These are phyloP conservation scores for Dictyostelium firmibasis DNA, from an alignment of 78 protist genomes.

Conservation along the genomic window DNA sequence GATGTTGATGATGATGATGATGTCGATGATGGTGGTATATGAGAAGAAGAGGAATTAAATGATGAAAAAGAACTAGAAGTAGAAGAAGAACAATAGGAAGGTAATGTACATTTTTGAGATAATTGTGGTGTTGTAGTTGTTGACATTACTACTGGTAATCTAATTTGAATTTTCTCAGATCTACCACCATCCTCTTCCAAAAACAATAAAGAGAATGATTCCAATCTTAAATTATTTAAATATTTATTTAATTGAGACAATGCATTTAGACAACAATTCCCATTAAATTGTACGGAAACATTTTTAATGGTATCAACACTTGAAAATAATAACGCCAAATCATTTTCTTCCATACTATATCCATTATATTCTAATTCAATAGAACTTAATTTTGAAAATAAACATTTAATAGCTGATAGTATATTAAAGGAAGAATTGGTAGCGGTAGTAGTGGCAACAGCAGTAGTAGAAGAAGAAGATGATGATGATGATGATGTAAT, in stretches of 20 bases:
- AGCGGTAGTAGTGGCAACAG: not conserved
- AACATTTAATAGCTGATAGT: not conserved
- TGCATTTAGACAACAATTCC: not conserved
- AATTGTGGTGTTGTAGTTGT: not conserved
- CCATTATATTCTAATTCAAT: not conserved
- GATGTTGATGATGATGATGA: not conserved
- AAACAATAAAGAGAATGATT: not conserved
- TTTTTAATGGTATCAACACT: not conserved
- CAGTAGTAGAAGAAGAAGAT: too few relatives aligned
- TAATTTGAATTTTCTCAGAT: not conserved
- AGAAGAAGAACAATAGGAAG: not conserved
- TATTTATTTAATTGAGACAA: not conserved
- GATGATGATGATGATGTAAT: not conserved
- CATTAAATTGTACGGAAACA: slow-evolving; percentile 1
- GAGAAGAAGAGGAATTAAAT: not conserved
- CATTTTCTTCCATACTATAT: not conserved
- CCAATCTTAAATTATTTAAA: not conserved
- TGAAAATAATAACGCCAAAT: not conserved
- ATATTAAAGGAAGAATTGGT: not conserved
- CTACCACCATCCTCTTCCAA: slow-evolving; percentile 8
- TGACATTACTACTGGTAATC: not conserved
- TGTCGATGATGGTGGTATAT: not conserved
- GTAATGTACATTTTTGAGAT: not conserved
- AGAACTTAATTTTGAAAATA: not conserved
- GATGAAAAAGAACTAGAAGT: too few relatives aligned